Evolutionary conservation across 176 grass and related monocot genomes (phyloP).

Genomic region (Echinochloa phyllopogon): DNA sequence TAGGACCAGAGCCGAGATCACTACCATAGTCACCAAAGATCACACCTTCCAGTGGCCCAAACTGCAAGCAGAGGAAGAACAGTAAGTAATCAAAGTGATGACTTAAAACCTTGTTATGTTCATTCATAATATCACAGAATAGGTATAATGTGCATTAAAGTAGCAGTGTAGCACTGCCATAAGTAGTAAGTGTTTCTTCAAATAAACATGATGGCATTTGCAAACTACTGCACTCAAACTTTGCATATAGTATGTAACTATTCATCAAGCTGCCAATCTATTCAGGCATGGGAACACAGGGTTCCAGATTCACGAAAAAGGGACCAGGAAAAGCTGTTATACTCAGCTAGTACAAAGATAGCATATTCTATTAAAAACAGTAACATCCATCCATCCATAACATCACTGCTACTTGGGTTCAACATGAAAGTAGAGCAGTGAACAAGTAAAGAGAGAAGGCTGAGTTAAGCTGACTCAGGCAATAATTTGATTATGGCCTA

Average conservation of each 20-base stretch:
- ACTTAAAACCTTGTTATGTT: conserved; percentile 27
- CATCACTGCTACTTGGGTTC: not conserved
- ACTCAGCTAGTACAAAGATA: conserved; percentile 1
- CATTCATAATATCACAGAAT: conserved; percentile 16
- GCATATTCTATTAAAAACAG: not conserved
- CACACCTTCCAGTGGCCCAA: conserved; percentile 85
- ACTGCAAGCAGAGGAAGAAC: conserved; percentile 50
- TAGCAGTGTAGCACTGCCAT: conserved; percentile 5
- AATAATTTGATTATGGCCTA: not conserved
- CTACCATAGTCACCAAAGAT: conserved; percentile 95
- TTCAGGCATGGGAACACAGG: not conserved
- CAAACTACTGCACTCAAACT: not conserved
- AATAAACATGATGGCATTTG: not conserved
- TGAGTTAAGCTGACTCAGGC: not conserved
- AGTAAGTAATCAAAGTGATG: conserved; percentile 19
- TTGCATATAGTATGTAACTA: not conserved
- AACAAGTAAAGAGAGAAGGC: not conserved
- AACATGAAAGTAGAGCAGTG: conserved; percentile 12
- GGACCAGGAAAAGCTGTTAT: not conserved
- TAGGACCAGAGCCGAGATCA: conserved; percentile 84
- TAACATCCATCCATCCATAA: not conserved
- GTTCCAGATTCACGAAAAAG: not conserved
- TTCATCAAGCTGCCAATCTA: conserved; percentile 7
- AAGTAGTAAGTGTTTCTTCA: conserved; percentile 12
- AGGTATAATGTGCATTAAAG: conserved; percentile 16